Base-by-base conservation (phyloP, 257 asterid genomes). In the Ehretia macrophylla region DNA sequence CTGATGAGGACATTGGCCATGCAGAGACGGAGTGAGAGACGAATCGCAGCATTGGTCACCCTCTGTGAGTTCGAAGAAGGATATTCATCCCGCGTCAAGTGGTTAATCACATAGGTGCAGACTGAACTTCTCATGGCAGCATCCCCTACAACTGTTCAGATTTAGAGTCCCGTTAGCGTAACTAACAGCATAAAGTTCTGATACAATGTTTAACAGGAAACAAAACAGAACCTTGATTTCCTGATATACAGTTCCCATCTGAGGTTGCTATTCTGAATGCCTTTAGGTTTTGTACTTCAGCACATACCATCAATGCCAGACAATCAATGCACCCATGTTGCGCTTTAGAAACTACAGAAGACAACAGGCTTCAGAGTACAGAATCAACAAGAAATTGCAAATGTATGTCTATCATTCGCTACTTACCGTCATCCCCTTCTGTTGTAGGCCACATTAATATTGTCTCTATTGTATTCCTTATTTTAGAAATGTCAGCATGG, bases 261-360 rank as follows among this genome's bases (percentile, higher is more conserved):
- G 58, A 52, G 63, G 55, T 61, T 20, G 67, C 58, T 68, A 72
- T 77, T 66, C 72, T 74, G 23, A 64, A 51, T 62, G 74, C 63
- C 51, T 75, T 72, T 10, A 84, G 72, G 69, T 68, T 65, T 70
- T 79, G 85, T 67, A 85, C 63, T 68, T 91, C 94, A 32, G 85
- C 60, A 70, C 96, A 85, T 47, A 91, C 46, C 84, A 87, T 79
- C 79, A 87, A 77, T 39, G 95, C 95, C 74, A 91, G 64, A 78
- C 86, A 87, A 75, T 91, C 98, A 39, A 87, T 91, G 90, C 98
- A 87, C 66, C 96, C 98, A 64, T 85, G 98, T 68, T 91, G 96
- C 21, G 86, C 94, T 81, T 91, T 91, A 23, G 88, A 74, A 76
- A 82, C 95, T 88, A 87, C 40, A 58, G 66, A 19, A 68, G 51